phyloP scores from a whole-genome alignment of 2,329 filamentous ascomycete genomes.

The Hypoxylon sp. region DNA sequence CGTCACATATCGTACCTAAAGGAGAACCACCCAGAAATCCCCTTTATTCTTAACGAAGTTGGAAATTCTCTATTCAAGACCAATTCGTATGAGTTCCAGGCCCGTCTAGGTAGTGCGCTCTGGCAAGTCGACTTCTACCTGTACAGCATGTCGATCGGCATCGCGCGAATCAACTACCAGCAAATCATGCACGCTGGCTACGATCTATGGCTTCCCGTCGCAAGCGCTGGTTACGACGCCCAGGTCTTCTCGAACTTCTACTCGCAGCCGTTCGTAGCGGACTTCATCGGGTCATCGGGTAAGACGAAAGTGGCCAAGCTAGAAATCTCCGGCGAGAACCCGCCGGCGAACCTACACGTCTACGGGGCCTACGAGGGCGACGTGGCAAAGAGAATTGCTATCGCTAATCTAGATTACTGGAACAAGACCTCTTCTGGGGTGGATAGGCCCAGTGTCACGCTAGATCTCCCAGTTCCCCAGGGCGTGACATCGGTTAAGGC shows the following conservation, averaged over 20 bases:
- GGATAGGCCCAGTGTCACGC: conserved; percentile 44
- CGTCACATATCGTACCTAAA: conserved; percentile 55
- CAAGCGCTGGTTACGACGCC: conserved; percentile 49
- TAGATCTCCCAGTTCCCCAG: conserved; percentile 48
- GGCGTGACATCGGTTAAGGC: conserved; percentile 47
- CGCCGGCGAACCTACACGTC: conserved; percentile 49
- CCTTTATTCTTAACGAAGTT: conserved; percentile 56
- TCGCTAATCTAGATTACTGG: conserved; percentile 57
- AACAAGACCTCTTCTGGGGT: conserved; percentile 52
- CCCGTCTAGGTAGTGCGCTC: conserved; percentile 55
- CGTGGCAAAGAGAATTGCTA: conserved; percentile 50
- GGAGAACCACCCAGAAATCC: conserved; percentile 51
- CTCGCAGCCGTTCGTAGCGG: conserved; percentile 56
- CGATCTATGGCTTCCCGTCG: conserved; percentile 53
- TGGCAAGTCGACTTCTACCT: conserved; percentile 59
- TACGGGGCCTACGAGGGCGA: conserved; percentile 54
- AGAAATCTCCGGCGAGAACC: conserved; percentile 27
- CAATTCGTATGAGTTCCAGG: conserved; percentile 55
- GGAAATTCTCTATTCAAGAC: conserved; percentile 55
- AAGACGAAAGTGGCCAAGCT: conserved; percentile 50
- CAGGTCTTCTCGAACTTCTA: conserved; percentile 58
- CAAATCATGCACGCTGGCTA: conserved; percentile 57
- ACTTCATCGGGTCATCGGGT: conserved; percentile 55
- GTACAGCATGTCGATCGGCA: conserved; percentile 55
- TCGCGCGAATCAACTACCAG: conserved; percentile 57